Evolutionary conservation across 140 eudicot genomes (phyloP), one percentile per base, ranked within the genome.

Genomic region (Anethum foeniculum): DNA sequence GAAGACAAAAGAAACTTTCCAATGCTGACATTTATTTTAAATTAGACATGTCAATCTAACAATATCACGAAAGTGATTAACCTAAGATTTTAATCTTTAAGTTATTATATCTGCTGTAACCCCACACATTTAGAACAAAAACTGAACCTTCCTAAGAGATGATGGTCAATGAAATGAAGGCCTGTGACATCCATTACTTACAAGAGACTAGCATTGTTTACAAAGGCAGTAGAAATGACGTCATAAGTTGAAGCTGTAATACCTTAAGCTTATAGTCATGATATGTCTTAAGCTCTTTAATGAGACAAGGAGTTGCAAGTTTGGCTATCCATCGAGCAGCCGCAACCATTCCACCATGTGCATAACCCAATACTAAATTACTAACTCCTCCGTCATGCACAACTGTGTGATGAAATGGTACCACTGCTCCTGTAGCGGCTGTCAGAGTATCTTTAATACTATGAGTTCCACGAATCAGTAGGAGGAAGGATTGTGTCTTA

Each of bases 271-370:
- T 91, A 88, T 95, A 95, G 78, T 89, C 93, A 39, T 92, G 97
- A 80, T 91, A 82, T 67, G 76, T 73, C 51, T 76, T 77, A 13
- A 95, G 86, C 34, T 90, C 93, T 82, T 85, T 48, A 30, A 86
- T 83, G 69, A 95, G 93, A 81, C 89, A 79, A 52, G 98, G 98
- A 56, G 92, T 92, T 32, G 98, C 92, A 77, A 91, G 90, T 82
- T 92, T 95, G 12, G 99, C 98, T 87, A 91, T 95, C 99, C 99
- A 95, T 65, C 98, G 88, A 74, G 99, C 99, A 83, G 99, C 99
- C 86, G 99, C 99, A 46, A 93, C 97, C 97, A 95, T 95, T 74
- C 99, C 99, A 82, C 99, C 86, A 76, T 95, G 99, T 60, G 98
- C 99, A 84, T 95, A 95, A 67, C 99, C 99, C 77, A 95, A 81